Evolutionary conservation across 1,139 yeast genomes (phyloP).

Genomic region (Taphrina wiesneri): DNA sequence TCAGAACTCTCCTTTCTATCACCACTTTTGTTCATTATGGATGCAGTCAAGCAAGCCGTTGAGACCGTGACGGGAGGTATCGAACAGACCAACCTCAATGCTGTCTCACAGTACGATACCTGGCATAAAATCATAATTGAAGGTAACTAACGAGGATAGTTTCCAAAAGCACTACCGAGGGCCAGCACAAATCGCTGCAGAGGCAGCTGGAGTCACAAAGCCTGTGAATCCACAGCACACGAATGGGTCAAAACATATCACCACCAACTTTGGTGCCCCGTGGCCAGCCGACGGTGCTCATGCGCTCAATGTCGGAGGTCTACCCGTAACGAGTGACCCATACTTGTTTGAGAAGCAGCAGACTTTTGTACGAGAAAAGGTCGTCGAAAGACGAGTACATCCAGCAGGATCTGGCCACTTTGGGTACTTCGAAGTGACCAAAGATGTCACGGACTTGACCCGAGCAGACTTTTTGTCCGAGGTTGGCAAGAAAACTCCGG

Average conservation of each 20-base stretch:
- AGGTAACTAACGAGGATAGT: neutral
- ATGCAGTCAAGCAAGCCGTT: slow-evolving; percentile 16
- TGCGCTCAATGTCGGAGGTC: slow-evolving; percentile 29
- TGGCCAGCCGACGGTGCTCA: slow-evolving; percentile 30
- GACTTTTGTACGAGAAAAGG: slow-evolving; percentile 45
- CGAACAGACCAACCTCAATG: slow-evolving; percentile 20
- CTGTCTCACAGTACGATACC: slow-evolving; percentile 4
- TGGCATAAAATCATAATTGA: neutral
- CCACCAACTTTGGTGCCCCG: slow-evolving; percentile 25
- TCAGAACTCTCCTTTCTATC: neutral
- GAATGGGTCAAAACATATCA: slow-evolving; percentile 6
- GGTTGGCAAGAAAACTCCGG: slow-evolving; percentile 53
- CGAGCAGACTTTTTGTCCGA: slow-evolving; percentile 53
- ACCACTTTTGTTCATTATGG: neutral
- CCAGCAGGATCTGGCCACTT: slow-evolving; percentile 66
- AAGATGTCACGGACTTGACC: slow-evolving; percentile 56
- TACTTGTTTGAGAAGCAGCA: slow-evolving; percentile 31
- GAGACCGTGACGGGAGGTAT: slow-evolving; percentile 22
- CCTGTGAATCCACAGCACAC: slow-evolving; percentile 2
- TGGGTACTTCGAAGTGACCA: slow-evolving; percentile 60
- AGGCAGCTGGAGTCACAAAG: slow-evolving; percentile 20
- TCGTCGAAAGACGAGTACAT: slow-evolving; percentile 63
- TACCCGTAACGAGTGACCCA: slow-evolving; percentile 21
- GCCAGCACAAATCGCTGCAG: slow-evolving; percentile 29
- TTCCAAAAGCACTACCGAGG: slow-evolving; percentile 26